Percentiles rank a stretch among this genome's conserved stretches.
Conservation (phyloP, 345 rosid genomes). For the Firmiana major region DNA sequence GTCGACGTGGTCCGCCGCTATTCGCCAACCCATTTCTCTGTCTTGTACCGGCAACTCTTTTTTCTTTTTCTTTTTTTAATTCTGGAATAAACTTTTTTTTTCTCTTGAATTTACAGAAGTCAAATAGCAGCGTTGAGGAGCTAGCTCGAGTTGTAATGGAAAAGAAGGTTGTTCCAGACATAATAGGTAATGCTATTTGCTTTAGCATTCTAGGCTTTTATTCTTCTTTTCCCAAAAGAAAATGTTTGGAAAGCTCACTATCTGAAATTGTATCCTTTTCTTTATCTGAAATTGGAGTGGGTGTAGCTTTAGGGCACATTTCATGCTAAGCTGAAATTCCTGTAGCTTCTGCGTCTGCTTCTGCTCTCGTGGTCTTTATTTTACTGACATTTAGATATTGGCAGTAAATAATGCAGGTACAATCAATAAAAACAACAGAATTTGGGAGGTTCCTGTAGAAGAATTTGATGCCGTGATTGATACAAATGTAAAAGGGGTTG, state of each 20-base stretch:
- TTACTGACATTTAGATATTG: constrained; percentile 12
- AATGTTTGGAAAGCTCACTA: not conserved
- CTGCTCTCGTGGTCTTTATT: not conserved
- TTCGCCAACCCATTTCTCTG: not conserved
- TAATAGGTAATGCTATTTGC: constrained; percentile 47
- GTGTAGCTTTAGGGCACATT: not conserved
- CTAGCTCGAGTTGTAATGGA: constrained; percentile 65
- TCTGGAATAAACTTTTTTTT: not conserved
- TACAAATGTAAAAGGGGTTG: constrained; percentile 81
- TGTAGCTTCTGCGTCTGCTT: too few species aligned
- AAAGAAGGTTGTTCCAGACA: constrained; percentile 85
- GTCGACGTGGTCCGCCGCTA: constrained; percentile 59
- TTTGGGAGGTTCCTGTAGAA: constrained; percentile 91
- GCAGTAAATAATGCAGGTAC: constrained; percentile 95
- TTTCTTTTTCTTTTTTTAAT: not conserved
- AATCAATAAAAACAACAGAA: constrained; percentile 79
- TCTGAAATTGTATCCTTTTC: not conserved
- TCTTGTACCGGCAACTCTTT: not conserved
- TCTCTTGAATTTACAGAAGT: constrained; percentile 41
- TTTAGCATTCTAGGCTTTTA: not conserved
- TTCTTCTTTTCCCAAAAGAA: not conserved
- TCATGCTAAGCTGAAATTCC: not conserved
- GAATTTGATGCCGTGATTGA: constrained; percentile 89
- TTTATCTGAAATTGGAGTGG: not conserved
- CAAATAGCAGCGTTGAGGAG: constrained; percentile 70